A percentile compares a stretch with the other conserved stretches of the same genome.
Conservation (phyloP, 2,329 filamentous ascomycete species). For the Botrytis cinerea region DNA sequence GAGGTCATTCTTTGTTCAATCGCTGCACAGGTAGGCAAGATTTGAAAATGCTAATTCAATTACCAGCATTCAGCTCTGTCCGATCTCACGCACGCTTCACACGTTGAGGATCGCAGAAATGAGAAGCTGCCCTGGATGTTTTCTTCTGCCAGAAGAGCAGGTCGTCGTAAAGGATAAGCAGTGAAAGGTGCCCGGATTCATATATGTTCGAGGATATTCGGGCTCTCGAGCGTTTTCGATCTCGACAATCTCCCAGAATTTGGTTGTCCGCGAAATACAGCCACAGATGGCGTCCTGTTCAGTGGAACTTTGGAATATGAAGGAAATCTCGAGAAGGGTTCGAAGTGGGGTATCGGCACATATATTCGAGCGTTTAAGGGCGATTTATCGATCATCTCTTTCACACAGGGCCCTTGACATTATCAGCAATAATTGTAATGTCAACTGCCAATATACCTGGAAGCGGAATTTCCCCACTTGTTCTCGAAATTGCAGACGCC, state of each 20-base stretch:
- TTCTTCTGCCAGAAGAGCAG: neutral
- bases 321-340: neutral
- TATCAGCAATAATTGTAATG: neutral
- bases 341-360: neutral
- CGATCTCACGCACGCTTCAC: neutral
- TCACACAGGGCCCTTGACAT: too few relatives aligned
- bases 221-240: neutral
- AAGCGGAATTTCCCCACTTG: neutral
- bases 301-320: too few relatives aligned
- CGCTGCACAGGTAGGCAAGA: neutral
- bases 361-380: neutral
- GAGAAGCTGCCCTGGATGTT: too few relatives aligned
- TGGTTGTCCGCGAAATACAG: neutral
- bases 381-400: neutral
- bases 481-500: neutral
- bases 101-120: neutral
- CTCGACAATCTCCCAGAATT: neutral
- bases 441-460: neutral
- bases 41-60: neutral
- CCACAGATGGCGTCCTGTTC: neutral
- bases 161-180: neutral
- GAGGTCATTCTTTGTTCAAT: neutral
- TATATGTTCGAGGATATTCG: neutral
- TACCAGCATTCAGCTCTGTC: neutral
- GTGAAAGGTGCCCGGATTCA: too few relatives aligned